Base-by-base conservation (phyloP, 2,329 filamentous ascomycete species). In the Neofusicoccum parvum region DNA sequence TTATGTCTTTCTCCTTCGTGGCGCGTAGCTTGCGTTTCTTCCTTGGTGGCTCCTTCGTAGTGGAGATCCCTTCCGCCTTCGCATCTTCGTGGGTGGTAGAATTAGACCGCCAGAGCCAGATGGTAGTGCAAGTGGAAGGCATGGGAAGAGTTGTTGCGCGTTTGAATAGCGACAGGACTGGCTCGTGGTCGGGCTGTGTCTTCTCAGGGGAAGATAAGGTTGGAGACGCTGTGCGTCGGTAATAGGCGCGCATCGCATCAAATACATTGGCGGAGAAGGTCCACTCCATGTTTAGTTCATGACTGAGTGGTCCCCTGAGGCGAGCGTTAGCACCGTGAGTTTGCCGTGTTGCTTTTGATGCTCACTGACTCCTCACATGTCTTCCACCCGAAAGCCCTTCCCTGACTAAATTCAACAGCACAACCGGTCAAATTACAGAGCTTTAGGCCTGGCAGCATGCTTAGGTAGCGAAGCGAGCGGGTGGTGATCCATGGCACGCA, bases 1-100 rank as follows among this genome's bases (percentile, higher is more conserved):
- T 51, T 5, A 65, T 5, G 11, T 6, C 9, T 32, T 49, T 39
- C 51, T 49, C 41, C 23, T 59, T 58, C 7, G 43, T 34, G 9
- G 32, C 34, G 12, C 62, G 62, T 15, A 65, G 14, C 23, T 58
- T 65, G 10, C 62, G 43, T 37, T 36, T 65, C 36, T 65, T 65
- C 12, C 5, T 37, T 11, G n/a, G 17, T 3, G 62, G 62, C 45
- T 59, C 34, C 20, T 34, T 12, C 11, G 17, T 9, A 27, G 32
- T n/a, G 27, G 23, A 11, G 5, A 7, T 1, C 10, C 27, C 34
- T 7, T 64, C 32, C 20, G 12, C 12, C 12, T 37, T 36, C 12
- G 3, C 9, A 20, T 15, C 27, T 23, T 17, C 10, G 12, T 2
- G 20, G 6, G 2, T n/a, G 6, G 20, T 0, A 12, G 32, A 10